phyloP scores from a whole-genome alignment of 495 filamentous ascomycete genomes.

The Aspergillus baeticus region DNA sequence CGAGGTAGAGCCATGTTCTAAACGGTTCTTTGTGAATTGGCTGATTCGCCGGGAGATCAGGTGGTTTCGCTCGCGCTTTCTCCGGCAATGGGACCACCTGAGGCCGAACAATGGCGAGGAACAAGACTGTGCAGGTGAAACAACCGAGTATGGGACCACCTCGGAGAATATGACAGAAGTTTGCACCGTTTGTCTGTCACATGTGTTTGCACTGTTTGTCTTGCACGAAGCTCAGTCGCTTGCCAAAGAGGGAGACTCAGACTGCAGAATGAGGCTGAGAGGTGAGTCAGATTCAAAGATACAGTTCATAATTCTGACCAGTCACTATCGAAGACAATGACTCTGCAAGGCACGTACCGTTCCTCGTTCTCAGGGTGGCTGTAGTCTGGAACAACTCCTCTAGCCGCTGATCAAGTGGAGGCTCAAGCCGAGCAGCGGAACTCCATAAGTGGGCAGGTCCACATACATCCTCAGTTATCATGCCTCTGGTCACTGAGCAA shows the following conservation, averaged over 20 bases:
- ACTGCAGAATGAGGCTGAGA: conserved; percentile 8
- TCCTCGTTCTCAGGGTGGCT: background rate
- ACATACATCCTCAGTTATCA: conserved; percentile 8
- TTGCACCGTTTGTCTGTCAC: background rate
- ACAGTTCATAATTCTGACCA: background rate
- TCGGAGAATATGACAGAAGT: background rate
- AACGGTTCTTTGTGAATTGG: conserved; percentile 9
- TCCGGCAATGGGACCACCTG: conserved; percentile 6
- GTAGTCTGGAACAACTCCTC: conserved; percentile 5
- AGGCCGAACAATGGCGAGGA: background rate
- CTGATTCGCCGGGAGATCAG: conserved; percentile 16
- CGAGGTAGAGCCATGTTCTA: conserved; percentile 35
- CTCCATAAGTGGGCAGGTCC: conserved; percentile 1
- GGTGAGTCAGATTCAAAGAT: conserved; percentile 9
- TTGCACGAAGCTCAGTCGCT: too few relatives aligned
- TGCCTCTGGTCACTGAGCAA: conserved; percentile 7
- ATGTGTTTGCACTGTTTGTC: conserved; percentile 9
- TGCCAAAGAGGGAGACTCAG: background rate
- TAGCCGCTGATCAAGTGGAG: conserved; percentile 24
- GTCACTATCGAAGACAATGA: background rate
- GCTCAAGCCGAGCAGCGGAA: conserved; percentile 6
- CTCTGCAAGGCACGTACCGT: conserved; percentile 1
- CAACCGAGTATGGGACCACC: conserved; percentile 20
- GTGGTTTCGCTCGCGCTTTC: conserved; percentile 9
- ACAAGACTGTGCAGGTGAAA: background rate